Base-by-base conservation (phyloP, 768 basidiomycete species). In the Boletus sp. region DNA sequence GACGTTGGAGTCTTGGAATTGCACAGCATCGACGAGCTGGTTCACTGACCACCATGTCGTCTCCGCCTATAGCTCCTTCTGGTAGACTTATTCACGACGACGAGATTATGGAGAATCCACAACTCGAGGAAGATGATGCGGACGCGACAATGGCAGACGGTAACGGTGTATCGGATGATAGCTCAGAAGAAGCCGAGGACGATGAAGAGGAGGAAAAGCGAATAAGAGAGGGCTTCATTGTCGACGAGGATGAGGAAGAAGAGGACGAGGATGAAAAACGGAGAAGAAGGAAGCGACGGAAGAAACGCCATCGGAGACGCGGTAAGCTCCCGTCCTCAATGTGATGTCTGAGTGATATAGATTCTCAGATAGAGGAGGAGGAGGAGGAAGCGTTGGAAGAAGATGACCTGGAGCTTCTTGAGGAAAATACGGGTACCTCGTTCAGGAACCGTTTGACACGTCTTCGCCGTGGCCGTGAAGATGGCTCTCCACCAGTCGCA, bases 211-310 rank as follows among this genome's bases (percentile, higher is more conserved):
- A 93, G 74, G 88, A 77, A 62, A 80, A 82, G 53, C 78, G 82
- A 53, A 83, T 97, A 52, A 76, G 84, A 47, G 90, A 94, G 47
- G 94, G 91, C 0, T 97, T 98, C 67, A 97, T 98, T 63, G 93
- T 94, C 8, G 90, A 90, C 9, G 92, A 95, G 55, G 93, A 90
- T 0, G 88, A 93, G n/a, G 91, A 93, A 7, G 91, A 93, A 0
- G 25, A 25, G 2, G 83, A 80, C 14, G 83, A 82, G 40, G 77
- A 79, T 41, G 80, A 78, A 51, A 75, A 79, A 54, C 79, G 73
- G 41, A 76, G 81, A 61, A 79, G 79, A 60, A 79, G 81, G 55
- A 91, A 85, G 68, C 78, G 82, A 58, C 80, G 85, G 65, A 85
- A 85, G 73, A 82, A 77, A 64, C 79, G 81, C 61, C 84, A 88